A percentile compares a stretch with the other conserved stretches of the same genome.
phyloP scores from a whole-genome alignment of 345 rosid genomes.

The Syzygium aromaticum region DNA sequence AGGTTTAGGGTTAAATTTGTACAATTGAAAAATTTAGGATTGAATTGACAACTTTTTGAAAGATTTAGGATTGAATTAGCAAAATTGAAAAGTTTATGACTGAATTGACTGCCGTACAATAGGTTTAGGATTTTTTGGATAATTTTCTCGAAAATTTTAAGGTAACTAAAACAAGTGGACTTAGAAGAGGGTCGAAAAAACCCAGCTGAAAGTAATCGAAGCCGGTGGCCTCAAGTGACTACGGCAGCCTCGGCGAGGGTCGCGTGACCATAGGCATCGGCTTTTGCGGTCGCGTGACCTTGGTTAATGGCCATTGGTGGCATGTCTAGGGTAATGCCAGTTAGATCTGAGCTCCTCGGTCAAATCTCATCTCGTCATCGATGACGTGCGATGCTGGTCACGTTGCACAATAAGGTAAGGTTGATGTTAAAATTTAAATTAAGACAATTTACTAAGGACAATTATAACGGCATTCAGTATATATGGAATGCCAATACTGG shows the following conservation, averaged over 20 bases:
- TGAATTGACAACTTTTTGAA: no score
- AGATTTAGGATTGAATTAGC: no score
- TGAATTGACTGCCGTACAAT: no score
- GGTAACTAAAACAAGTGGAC: background rate
- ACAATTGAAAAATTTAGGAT: no score
- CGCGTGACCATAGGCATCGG: no score
- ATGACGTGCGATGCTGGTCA: accelerated
- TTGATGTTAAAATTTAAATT: background rate
- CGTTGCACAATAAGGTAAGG: background rate
- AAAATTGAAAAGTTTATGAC: no score
- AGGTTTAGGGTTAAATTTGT: no score
- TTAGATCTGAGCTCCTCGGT: background rate
- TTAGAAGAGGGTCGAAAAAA: accelerated
- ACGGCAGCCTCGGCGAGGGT: background rate
- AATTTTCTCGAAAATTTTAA: no score
- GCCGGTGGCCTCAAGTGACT: accelerated
- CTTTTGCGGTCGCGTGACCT: background rate
- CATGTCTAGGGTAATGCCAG: accelerated
- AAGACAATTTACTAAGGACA: background rate
- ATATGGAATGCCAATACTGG: background rate
- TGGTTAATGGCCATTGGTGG: background rate
- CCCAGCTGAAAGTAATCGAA: background rate
- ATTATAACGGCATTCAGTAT: background rate
- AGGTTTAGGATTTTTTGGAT: no score
- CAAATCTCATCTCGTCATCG: accelerated